These are phyloP conservation scores for Nosema muscidifuracis DNA, from an alignment of 371 early-diverging fungal species.

Conservation along the genomic window DNA sequence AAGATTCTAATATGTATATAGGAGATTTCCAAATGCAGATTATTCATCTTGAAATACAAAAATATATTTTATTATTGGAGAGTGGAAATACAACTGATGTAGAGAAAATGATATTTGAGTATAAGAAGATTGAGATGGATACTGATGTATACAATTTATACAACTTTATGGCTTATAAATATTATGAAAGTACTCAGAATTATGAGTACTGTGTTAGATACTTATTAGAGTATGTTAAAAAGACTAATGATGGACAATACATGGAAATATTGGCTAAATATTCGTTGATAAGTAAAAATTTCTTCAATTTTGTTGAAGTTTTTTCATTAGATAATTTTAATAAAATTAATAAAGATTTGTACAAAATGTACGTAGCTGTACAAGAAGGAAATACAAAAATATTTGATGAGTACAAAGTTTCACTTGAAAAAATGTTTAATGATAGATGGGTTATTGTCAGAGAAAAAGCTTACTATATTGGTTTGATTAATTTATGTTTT, in stretches of 20 bases:
- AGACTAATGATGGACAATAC: neutral
- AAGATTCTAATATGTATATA: constrained; percentile 7
- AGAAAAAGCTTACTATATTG: constrained; percentile 31
- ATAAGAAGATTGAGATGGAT: constrained; percentile 14
- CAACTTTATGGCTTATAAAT: constrained; percentile 16
- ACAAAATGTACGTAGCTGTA: constrained; percentile 15
- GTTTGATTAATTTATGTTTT: constrained; percentile 35
- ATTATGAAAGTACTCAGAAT: constrained; percentile 13
- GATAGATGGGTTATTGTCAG: neutral
- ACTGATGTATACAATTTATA: constrained; percentile 6
- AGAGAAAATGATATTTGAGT: constrained; percentile 22
- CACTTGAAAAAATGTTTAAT: constrained; percentile 5
- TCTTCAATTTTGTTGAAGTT: constrained; percentile 34
- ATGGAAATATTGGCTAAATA: constrained; percentile 30
- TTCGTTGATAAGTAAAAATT: constrained; percentile 25
- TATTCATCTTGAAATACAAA: constrained; percentile 14
- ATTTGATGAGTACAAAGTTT: neutral
- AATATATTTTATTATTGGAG: constrained; percentile 15
- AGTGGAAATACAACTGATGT: neutral
- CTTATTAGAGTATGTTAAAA: constrained; percentile 14
- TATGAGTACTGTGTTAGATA: constrained; percentile 10
- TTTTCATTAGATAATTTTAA: constrained; percentile 13
- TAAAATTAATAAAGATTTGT: constrained; percentile 19
- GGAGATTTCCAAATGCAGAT: constrained; percentile 13
- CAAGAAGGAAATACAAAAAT: constrained; percentile 28